A percentile compares a stretch with the other conserved stretches of the same genome.
phyloP scores from a whole-genome alignment of 352 stramenopile species.

The Aphanomyces astaci region DNA sequence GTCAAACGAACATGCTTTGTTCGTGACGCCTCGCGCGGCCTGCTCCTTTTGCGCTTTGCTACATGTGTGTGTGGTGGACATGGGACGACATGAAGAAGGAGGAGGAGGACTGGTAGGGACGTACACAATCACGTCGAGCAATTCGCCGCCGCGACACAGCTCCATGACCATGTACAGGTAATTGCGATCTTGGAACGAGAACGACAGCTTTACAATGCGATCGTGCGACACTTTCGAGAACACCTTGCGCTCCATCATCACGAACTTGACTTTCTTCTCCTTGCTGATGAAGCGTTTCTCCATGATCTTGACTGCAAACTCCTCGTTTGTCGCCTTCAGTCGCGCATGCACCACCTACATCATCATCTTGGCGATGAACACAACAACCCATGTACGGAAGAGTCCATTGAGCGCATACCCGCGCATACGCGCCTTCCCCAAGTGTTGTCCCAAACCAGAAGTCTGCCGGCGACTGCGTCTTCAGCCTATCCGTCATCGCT shows the following conservation, averaged over 20 bases:
- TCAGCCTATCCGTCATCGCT: conserved; percentile 17
- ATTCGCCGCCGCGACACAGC: conserved; percentile 68
- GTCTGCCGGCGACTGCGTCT: conserved; percentile 31
- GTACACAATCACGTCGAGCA: conserved; percentile 73
- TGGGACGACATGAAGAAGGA: not conserved
- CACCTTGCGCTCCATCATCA: conserved; percentile 86
- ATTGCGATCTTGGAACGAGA: conserved; percentile 56
- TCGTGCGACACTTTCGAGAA: conserved; percentile 82
- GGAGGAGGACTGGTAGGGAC: conserved; percentile 10
- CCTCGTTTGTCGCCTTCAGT: conserved; percentile 64
- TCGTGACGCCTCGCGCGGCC: conserved; percentile 38
- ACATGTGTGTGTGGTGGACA: conserved; percentile 6
- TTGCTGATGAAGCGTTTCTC: conserved; percentile 86
- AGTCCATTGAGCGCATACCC: conserved; percentile 40
- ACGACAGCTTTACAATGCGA: conserved; percentile 82
- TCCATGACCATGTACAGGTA: conserved; percentile 88
- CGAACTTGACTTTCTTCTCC: conserved; percentile 87
- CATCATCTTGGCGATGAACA: too few relatives aligned
- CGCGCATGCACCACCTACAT: conserved; percentile 78
- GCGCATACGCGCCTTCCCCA: conserved; percentile 82
- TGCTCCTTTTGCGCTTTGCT: conserved; percentile 36
- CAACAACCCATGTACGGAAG: too few relatives aligned
- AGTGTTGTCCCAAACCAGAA: conserved; percentile 83
- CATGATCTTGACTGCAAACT: conserved; percentile 89
- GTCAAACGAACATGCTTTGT: conserved; percentile 57